Evolutionary conservation across 2,329 filamentous ascomycete species (phyloP).

Genomic region (Alternaria sp.): DNA sequence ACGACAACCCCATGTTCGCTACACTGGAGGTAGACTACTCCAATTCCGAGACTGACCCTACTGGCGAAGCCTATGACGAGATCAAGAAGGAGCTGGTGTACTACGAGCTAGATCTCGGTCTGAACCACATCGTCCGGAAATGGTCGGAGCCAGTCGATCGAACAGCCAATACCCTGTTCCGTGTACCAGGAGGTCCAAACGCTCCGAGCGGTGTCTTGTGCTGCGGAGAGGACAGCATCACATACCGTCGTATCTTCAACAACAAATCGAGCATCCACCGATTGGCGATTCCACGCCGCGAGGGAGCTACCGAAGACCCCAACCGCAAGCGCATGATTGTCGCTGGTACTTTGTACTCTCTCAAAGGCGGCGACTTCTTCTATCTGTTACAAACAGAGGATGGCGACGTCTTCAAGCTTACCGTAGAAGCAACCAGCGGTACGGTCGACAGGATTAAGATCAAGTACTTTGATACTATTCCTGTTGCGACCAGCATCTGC

Average conservation of each 20-base stretch:
- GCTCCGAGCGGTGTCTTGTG: constrained; percentile 95
- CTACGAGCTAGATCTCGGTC: constrained; percentile 93
- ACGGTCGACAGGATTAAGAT: constrained; percentile 80
- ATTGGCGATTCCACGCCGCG: constrained; percentile 85
- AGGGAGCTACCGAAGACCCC: constrained; percentile 89
- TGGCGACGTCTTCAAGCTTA: constrained; percentile 97
- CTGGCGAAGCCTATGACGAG: constrained; percentile 80
- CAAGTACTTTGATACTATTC: constrained; percentile 98
- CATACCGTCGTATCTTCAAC: constrained; percentile 90
- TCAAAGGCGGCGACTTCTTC: constrained; percentile 91
- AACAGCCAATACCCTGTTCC: constrained; percentile 87
- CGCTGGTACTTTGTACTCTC: constrained; percentile 95
- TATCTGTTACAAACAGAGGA: constrained; percentile 96
- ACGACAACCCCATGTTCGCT: constrained; percentile 96
- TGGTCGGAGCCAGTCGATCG: constrained; percentile 96
- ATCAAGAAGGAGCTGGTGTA: constrained; percentile 92
- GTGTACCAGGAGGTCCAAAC: constrained; percentile 91
- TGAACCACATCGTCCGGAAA: constrained; percentile 96
- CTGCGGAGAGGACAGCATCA: constrained; percentile 92
- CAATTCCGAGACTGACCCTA: constrained; percentile 89
- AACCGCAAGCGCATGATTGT: constrained; percentile 87
- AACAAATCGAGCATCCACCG: constrained; percentile 77
- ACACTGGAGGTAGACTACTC: constrained; percentile 93
- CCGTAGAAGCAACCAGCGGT: constrained; percentile 79
- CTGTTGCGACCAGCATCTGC: constrained; percentile 83